phyloP scores from a whole-genome alignment of 2,329 filamentous ascomycete species.

The Coniochaeta sp. region DNA sequence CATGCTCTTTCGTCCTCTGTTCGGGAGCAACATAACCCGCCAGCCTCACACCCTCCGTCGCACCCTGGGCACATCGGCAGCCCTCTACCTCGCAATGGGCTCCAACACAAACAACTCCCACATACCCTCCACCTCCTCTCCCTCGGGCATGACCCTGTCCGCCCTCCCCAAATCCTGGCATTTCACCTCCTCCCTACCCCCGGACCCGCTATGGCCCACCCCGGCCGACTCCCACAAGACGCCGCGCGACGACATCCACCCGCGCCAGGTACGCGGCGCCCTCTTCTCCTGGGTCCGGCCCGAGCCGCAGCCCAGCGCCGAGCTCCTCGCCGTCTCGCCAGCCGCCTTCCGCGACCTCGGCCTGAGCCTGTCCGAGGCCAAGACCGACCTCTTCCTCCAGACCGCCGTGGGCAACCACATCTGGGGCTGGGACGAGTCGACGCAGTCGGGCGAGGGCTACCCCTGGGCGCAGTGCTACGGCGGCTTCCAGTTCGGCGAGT shows the following conservation, averaged over 20 bases:
- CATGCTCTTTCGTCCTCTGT: neutral
- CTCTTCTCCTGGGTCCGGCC: constrained; percentile 89
- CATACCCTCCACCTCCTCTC: neutral
- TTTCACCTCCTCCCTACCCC: constrained; percentile 60
- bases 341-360: constrained; percentile 77
- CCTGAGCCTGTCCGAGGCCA: constrained; percentile 59
- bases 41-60: neutral
- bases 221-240: constrained; percentile 76
- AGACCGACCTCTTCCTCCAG: constrained; percentile 66
- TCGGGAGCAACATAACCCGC: neutral
- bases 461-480: constrained; percentile 99
- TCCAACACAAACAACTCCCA: constrained; percentile 5
- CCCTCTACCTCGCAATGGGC: constrained; percentile 9
- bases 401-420: constrained; percentile 78
- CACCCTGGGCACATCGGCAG: neutral
- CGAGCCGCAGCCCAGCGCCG: constrained; percentile 61
- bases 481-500: constrained; percentile 72
- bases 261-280: constrained; percentile 77
- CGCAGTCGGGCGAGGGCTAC: constrained; percentile 49
- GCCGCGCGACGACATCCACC: constrained; percentile 67
- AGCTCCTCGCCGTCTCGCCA: constrained; percentile 74
- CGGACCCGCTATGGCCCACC: constrained; percentile 73
- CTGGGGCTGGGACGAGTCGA: constrained; percentile 59
- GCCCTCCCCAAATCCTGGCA: constrained; percentile 59
- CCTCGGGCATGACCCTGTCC: constrained; percentile 33